Conservation (phyloP, 192 early-diverging fungal species). For the Tieghemiomyces parasiticus region DNA sequence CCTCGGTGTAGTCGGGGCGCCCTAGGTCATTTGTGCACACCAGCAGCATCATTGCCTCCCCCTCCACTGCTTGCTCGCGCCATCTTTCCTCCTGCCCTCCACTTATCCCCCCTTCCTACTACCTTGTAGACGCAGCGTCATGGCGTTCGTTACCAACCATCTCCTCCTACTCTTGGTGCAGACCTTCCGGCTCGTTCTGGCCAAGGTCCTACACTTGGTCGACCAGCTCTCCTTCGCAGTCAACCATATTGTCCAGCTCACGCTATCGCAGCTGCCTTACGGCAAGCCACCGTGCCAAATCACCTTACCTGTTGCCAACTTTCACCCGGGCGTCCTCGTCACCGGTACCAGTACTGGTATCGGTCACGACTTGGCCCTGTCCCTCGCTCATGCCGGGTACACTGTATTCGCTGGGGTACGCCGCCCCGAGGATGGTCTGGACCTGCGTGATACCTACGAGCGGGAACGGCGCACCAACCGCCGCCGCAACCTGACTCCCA, state of each 20-base stretch:
- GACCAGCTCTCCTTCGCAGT: slow-evolving; percentile 27
- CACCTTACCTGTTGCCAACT: slow-evolving; percentile 13
- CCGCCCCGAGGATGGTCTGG: slow-evolving; percentile 27
- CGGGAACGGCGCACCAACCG: not conserved
- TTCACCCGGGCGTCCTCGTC: slow-evolving; percentile 28
- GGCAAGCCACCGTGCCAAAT: slow-evolving; percentile 22
- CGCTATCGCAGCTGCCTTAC: slow-evolving; percentile 26
- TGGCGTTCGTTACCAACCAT: slow-evolving; percentile 27
- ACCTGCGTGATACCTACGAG: slow-evolving; percentile 16
- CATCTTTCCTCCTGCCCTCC: too few species aligned
- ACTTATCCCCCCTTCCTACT: too few species aligned
- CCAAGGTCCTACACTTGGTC: slow-evolving; percentile 18
- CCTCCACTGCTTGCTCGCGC: too few species aligned
- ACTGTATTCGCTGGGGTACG: slow-evolving; percentile 37
- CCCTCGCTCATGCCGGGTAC: slow-evolving; percentile 27
- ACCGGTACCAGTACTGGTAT: slow-evolving; percentile 35
- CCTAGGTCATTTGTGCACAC: too few species aligned
- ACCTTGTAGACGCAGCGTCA: too few species aligned
- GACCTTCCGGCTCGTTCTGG: slow-evolving; percentile 19
- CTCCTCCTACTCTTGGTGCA: slow-evolving; percentile 25
- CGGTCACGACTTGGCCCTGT: slow-evolving; percentile 30
- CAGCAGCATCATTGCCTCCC: too few species aligned
- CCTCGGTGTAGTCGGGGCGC: too few species aligned
- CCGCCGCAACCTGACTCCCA: not conserved
- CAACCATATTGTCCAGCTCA: slow-evolving; percentile 16